Conservation (phyloP, 306 rosid genomes). For the Vigna trinervia region DNA sequence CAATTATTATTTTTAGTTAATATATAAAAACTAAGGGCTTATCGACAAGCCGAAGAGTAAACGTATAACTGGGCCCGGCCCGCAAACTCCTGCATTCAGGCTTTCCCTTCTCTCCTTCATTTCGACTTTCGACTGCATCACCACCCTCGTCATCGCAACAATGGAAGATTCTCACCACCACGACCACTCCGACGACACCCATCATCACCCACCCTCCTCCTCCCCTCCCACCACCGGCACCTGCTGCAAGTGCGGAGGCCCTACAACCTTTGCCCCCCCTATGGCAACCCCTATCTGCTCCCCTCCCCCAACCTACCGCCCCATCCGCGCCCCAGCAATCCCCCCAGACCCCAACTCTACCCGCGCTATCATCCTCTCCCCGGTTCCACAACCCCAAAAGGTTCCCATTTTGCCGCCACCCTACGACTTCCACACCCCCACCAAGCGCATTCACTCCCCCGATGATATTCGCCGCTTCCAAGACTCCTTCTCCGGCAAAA, state of each 20-base stretch:
- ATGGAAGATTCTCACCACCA: neutral
- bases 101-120: neutral
- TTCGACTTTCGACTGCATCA: neutral
- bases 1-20: no score
- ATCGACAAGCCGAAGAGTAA: neutral
- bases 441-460: constrained; percentile 74
- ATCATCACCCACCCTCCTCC: constrained; percentile 38
- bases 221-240: constrained; percentile 52
- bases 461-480: constrained; percentile 73
- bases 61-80: neutral
- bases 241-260: constrained; percentile 84
- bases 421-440: constrained; percentile 61
- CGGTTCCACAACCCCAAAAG: constrained; percentile 77
- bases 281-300: constrained; percentile 58
- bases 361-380: constrained; percentile 83
- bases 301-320: constrained; percentile 84
- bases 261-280: constrained; percentile 65
- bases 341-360: constrained; percentile 69
- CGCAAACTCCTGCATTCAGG: neutral
- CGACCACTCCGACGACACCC: constrained; percentile 24
- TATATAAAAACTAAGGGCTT: no score
- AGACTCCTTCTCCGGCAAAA: constrained; percentile 65
- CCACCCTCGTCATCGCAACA: neutral
- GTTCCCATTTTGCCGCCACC: constrained; percentile 67
- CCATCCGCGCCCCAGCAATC: constrained; percentile 89